Evolutionary conservation across 2,329 filamentous ascomycete genomes (phyloP).

Genomic region (Claviceps pazoutovae): DNA sequence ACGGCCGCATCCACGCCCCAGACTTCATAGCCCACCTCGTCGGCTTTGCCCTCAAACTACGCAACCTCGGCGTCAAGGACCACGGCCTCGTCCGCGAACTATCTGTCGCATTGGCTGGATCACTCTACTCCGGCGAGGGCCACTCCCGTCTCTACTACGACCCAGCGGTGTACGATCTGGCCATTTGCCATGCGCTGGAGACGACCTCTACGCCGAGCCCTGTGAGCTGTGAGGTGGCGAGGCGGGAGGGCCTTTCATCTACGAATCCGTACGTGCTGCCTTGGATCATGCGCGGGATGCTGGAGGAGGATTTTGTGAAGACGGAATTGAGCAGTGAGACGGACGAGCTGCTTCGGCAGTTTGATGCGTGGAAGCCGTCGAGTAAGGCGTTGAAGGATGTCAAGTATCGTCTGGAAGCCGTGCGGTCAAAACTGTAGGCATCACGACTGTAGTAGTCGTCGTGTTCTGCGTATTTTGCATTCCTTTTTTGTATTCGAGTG

Average conservation of each 20-base stretch:
- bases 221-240: constrained; percentile 16
- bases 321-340: constrained; percentile 67
- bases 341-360: constrained; percentile 64
- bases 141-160: constrained; percentile 93
- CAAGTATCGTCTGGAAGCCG: constrained; percentile 83
- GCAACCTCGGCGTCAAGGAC: constrained; percentile 84
- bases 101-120: constrained; percentile 76
- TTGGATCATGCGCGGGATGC: constrained; percentile 85
- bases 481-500: background rate
- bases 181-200: constrained; percentile 59
- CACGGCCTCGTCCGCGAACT: constrained; percentile 88
- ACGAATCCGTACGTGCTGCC: constrained; percentile 83
- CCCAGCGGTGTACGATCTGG: constrained; percentile 66
- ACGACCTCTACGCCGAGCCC: constrained; percentile 41
- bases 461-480: background rate
- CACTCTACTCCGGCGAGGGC: constrained; percentile 80
- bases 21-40: constrained; percentile 91
- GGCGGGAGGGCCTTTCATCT: constrained; percentile 24
- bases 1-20: constrained; percentile 79
- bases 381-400: constrained; percentile 92
- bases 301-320: constrained; percentile 86
- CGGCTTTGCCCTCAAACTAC: constrained; percentile 82
- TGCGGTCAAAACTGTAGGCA: constrained; percentile 62
- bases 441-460: too few species aligned
- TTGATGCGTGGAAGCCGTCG: constrained; percentile 83